A percentile compares a stretch with the other conserved stretches of the same genome.
Conservation (phyloP, 2,329 filamentous ascomycete genomes). For the Beauveria medogensis region DNA sequence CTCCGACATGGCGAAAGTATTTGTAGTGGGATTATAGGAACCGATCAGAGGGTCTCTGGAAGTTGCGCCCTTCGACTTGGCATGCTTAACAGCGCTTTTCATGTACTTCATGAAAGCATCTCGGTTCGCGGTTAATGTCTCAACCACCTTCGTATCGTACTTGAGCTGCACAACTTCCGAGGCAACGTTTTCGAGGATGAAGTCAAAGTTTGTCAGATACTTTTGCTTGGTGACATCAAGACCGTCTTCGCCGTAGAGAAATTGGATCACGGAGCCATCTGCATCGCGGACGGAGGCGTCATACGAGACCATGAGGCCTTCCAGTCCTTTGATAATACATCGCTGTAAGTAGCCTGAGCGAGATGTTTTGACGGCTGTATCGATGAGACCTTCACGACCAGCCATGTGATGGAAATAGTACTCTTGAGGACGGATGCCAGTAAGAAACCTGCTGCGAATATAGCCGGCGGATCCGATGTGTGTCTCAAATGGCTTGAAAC, state of each 20-base stretch:
- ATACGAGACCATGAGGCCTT: constrained; percentile 85
- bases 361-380: constrained; percentile 97
- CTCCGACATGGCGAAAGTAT: constrained; percentile 83
- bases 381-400: constrained; percentile 93
- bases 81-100: constrained; percentile 72
- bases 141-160: constrained; percentile 45
- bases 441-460: constrained; percentile 93
- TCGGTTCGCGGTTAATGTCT: constrained; percentile 41
- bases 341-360: constrained; percentile 93
- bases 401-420: constrained; percentile 99
- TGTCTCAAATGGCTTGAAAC: constrained; percentile 87
- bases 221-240: constrained; percentile 91
- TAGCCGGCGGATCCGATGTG: constrained; percentile 86
- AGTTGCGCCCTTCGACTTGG: constrained; percentile 46
- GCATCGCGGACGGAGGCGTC: constrained; percentile 91
- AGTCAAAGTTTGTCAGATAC: constrained; percentile 83
- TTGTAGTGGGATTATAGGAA: constrained; percentile 65
- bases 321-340: constrained; percentile 98
- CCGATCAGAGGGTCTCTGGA: constrained; percentile 69
- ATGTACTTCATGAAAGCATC: constrained; percentile 64
- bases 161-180: constrained; percentile 73
- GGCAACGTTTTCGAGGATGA: constrained; percentile 76
- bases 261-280: constrained; percentile 88
- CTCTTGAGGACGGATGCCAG: constrained; percentile 91
- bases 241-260: constrained; percentile 93